Conservation (phyloP, 1,284 basidiomycete genomes). For the Boletus semigastroideus region DNA sequence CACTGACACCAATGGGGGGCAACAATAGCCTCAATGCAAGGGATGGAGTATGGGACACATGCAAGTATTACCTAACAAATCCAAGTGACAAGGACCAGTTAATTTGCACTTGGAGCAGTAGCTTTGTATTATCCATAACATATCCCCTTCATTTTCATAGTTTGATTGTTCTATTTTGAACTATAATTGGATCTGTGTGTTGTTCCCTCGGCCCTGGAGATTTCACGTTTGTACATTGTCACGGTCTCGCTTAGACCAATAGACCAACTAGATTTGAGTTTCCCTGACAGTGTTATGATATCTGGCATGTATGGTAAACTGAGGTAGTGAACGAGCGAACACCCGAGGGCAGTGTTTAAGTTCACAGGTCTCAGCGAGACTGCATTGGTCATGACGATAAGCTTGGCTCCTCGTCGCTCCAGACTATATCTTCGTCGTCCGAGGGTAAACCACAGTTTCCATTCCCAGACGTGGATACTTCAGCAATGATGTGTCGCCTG, state of each 20-base stretch:
- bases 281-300: too few relatives aligned
- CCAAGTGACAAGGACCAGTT: too few relatives aligned
- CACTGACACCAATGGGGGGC: too few relatives aligned
- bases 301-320: too few relatives aligned
- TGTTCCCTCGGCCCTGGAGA: too few relatives aligned
- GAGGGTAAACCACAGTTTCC: conserved; percentile 33
- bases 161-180: conserved; percentile 6
- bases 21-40: too few relatives aligned
- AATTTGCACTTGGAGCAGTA: not conserved
- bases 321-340: not conserved
- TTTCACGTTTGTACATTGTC: too few relatives aligned
- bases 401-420: conserved; percentile 32
- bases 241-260: too few relatives aligned
- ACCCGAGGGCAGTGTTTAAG: not conserved
- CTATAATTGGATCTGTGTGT: conserved; percentile 2
- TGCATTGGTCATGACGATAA: not conserved
- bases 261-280: too few relatives aligned
- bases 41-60: too few relatives aligned
- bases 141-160: conserved; percentile 7
- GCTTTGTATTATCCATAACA: conserved; percentile 23
- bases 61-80: too few relatives aligned
- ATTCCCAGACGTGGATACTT: conserved; percentile 12
- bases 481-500: conserved; percentile 34
- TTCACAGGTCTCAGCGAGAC: not conserved
- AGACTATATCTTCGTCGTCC: conserved; percentile 38